Percentiles rank a stretch among this genome's conserved stretches.
Evolutionary conservation across 768 basidiomycete species (phyloP).

Genomic region (Coprinopsis strossmayeri): DNA sequence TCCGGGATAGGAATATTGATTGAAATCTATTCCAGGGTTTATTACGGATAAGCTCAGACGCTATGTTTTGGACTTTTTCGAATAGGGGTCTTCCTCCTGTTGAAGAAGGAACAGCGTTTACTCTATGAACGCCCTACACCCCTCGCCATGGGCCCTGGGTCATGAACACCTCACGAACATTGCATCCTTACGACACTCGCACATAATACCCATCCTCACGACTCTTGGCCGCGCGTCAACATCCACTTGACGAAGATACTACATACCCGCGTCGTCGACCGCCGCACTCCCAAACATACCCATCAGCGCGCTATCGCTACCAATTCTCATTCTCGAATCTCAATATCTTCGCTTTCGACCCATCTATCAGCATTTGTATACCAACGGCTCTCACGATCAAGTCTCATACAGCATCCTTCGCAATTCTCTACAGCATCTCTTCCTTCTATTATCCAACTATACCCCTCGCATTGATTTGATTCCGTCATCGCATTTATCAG

Average conservation of each 20-base stretch:
- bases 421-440: background rate
- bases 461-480: background rate
- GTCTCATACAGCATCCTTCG: background rate
- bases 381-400: no score
- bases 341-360: constrained; percentile 1
- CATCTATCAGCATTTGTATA: constrained; percentile 8
- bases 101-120: background rate
- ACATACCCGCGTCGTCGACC: constrained; percentile 25
- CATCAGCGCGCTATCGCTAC: constrained; percentile 8
- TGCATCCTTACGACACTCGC: background rate
- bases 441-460: no score
- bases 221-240: background rate
- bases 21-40: constrained; percentile 16
- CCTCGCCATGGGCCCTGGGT: background rate
- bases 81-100: background rate
- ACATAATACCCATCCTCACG: background rate
- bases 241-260: constrained; percentile 7
- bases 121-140: background rate
- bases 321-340: background rate
- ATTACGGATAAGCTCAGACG: constrained; percentile 21
- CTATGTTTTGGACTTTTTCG: background rate
- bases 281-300: constrained; percentile 9
- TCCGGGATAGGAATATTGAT: constrained; percentile 1
- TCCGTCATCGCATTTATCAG: background rate
- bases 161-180: background rate